Evolutionary conservation across 176 grass and related monocot species (phyloP).

Genomic region (Miscanthus lutarioriparius): DNA sequence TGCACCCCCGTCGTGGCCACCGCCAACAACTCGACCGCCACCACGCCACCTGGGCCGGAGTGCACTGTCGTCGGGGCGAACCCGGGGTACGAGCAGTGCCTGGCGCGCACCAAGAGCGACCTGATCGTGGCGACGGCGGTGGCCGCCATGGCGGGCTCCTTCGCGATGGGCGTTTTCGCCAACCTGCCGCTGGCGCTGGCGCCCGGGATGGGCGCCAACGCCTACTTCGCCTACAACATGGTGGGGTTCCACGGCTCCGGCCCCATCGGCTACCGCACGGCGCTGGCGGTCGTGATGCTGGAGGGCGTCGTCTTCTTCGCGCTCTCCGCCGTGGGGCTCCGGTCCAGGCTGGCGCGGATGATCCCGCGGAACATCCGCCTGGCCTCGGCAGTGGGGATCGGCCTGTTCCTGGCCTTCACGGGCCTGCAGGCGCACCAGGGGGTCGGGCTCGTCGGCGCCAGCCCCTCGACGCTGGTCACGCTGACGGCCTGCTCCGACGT

Average conservation of each 20-base stretch:
- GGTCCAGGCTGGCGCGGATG: constrained; percentile 48
- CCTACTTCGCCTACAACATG: constrained; percentile 77
- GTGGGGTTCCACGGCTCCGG: constrained; percentile 68
- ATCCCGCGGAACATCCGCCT: constrained; percentile 57
- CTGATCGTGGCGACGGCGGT: constrained; percentile 56
- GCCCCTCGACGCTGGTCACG: constrained; percentile 72
- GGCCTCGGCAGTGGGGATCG: constrained; percentile 53
- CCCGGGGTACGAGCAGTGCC: constrained; percentile 47
- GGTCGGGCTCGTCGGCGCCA: constrained; percentile 61
- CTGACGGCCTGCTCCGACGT: constrained; percentile 59
- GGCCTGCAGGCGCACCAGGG: constrained; percentile 63
- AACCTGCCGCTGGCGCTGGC: constrained; percentile 65
- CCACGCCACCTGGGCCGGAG: too few relatives aligned
- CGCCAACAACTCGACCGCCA: too few relatives aligned
- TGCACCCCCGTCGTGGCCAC: constrained; percentile 19
- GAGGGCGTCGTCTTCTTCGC: constrained; percentile 56
- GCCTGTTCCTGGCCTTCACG: constrained; percentile 59
- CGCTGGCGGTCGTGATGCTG: constrained; percentile 59
- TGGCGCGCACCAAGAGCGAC: constrained; percentile 54
- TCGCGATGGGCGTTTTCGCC: constrained; percentile 57
- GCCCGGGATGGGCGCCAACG: constrained; percentile 72
- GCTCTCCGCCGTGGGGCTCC: constrained; percentile 48
- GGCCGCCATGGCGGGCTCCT: constrained; percentile 45
- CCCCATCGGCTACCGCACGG: constrained; percentile 47
- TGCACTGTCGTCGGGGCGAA: constrained; percentile 24